Evolutionary conservation across 2,329 filamentous ascomycete genomes (phyloP).

Genomic region (Aspergillus brunneoviolaceus): DNA sequence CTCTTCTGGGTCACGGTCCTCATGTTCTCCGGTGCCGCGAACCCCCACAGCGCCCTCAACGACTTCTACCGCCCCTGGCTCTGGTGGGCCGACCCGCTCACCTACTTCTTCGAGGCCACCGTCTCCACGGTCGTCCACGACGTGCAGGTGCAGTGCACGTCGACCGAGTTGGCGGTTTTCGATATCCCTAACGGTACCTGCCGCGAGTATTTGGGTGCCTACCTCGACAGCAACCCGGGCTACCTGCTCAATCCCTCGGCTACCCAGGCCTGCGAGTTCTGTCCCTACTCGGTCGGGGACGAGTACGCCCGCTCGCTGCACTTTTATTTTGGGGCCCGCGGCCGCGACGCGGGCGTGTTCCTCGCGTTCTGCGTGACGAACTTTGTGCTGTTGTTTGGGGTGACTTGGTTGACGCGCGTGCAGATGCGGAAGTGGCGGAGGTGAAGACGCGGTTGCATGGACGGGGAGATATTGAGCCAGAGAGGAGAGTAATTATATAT

Average conservation of each 20-base stretch:
- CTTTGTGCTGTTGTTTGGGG: too few relatives aligned
- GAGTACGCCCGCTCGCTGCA: background rate
- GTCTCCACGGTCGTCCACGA: background rate
- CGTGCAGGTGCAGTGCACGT: background rate
- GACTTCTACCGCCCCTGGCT: constrained; percentile 4
- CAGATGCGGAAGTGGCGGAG: too few relatives aligned
- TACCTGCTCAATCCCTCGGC: background rate
- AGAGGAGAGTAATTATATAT: too few relatives aligned
- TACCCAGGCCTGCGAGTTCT: background rate
- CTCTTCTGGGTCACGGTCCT: constrained; percentile 9
- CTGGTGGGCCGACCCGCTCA: background rate
- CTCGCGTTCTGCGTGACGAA: too few relatives aligned
- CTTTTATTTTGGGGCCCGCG: too few relatives aligned
- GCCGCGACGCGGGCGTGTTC: too few relatives aligned
- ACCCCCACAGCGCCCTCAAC: constrained; percentile 5
- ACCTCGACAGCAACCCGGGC: background rate
- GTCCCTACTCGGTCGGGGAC: background rate
- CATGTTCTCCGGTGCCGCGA: constrained; percentile 4
- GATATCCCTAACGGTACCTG: background rate
- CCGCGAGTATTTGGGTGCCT: background rate
- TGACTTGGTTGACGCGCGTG: too few relatives aligned
- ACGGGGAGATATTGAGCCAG: too few relatives aligned
- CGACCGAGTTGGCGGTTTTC: background rate
- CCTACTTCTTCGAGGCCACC: constrained; percentile 10
- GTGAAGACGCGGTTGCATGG: too few relatives aligned